Conservation (phyloP, 78 protist genomes). For the Dictyostelium capitatum region DNA sequence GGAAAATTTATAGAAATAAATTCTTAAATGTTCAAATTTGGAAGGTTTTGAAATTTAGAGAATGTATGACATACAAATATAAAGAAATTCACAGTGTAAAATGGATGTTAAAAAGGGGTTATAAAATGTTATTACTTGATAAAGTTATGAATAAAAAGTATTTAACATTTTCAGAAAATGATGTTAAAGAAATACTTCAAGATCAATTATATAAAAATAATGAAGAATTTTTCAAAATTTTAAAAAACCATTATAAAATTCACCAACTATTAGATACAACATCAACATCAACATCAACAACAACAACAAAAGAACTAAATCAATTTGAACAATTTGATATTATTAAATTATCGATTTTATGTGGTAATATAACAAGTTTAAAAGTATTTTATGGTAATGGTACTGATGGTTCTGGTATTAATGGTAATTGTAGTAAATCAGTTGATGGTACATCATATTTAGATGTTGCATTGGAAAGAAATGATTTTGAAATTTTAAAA, state of each 20-base stretch:
- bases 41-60: background rate
- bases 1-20: conserved; percentile 14
- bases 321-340: background rate
- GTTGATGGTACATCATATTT: background rate
- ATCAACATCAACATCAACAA: no score
- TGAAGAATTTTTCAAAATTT: background rate
- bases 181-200: background rate
- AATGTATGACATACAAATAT: background rate
- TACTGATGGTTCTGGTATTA: no score
- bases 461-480: background rate
- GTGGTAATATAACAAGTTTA: background rate
- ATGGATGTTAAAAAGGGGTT: background rate
- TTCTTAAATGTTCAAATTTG: background rate
- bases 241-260: conserved; percentile 1
- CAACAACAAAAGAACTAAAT: no score
- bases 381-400: conserved; percentile 3
- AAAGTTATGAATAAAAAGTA: background rate
- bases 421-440: background rate
- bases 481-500: background rate
- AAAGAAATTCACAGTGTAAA: background rate
- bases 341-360: background rate
- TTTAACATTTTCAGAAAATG: background rate
- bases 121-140: background rate
- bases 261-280: background rate
- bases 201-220: background rate